Conservation (phyloP, 441 rosid genomes). For the Theobroma grandiflorum region DNA sequence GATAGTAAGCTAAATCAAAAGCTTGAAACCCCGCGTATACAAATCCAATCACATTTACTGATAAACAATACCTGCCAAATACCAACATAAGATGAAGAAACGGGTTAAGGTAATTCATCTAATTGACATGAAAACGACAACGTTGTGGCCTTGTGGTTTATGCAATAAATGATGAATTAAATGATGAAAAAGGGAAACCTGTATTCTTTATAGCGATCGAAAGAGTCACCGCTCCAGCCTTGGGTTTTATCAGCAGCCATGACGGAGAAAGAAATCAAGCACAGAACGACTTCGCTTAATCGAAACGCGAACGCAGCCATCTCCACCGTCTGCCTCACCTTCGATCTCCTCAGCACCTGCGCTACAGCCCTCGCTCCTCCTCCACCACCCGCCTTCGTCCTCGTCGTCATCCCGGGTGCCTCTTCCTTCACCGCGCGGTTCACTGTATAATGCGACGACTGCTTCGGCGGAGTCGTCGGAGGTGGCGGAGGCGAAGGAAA, state of each 20-base stretch:
- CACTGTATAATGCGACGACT: constrained; percentile 33
- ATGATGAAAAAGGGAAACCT: constrained; percentile 45
- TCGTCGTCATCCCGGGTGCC: constrained; percentile 22
- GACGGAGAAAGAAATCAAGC: constrained; percentile 91
- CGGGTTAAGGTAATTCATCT: not conserved
- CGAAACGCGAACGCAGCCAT: constrained; percentile 71
- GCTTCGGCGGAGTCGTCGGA: constrained; percentile 26
- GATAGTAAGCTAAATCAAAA: constrained; percentile 61
- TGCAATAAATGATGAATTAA: not conserved
- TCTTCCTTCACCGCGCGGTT: constrained; percentile 57
- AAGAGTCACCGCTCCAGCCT: constrained; percentile 99
- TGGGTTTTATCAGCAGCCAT: constrained; percentile 97
- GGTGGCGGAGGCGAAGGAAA: constrained; percentile 37
- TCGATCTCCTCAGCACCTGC: constrained; percentile 44
- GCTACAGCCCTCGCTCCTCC: constrained; percentile 33
- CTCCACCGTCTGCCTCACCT: constrained; percentile 42
- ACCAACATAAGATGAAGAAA: not conserved
- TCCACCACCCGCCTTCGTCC: constrained; percentile 43
- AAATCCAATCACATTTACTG: constrained; percentile 82
- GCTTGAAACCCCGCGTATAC: constrained; percentile 81
- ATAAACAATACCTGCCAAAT: constrained; percentile 77
- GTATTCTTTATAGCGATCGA: constrained; percentile 91
- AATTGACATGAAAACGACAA: not conserved
- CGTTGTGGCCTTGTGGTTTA: not conserved
- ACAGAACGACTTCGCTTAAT: constrained; percentile 65